A percentile compares a stretch with the other conserved stretches of the same genome.
Evolutionary conservation across 148 eudicot species (phyloP).

Genomic region (Salicornia ramosissima): DNA sequence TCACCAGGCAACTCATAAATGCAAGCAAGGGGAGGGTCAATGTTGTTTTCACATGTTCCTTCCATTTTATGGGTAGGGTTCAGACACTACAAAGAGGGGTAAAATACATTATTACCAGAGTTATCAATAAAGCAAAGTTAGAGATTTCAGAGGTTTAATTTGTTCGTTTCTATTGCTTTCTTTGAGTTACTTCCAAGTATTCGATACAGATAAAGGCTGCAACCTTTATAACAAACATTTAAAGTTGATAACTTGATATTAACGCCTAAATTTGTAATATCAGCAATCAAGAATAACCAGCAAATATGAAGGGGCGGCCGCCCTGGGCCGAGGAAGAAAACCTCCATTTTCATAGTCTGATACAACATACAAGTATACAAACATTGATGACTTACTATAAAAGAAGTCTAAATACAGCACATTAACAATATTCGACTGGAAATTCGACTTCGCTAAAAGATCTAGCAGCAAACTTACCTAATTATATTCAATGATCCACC

Average conservation of each 20-base stretch:
- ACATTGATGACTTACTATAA: too few relatives aligned
- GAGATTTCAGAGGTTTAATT: neutral
- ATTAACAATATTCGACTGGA: too few relatives aligned
- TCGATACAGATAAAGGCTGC: neutral
- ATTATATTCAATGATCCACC: too few relatives aligned
- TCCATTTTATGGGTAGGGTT: conserved; percentile 29
- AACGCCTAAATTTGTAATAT: neutral
- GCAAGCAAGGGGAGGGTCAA: conserved; percentile 26
- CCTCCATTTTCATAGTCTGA: too few relatives aligned
- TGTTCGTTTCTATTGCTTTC: too few relatives aligned
- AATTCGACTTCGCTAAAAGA: too few relatives aligned
- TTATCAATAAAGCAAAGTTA: neutral
- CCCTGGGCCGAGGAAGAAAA: too few relatives aligned
- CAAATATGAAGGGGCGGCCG: neutral
- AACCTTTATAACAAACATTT: neutral
- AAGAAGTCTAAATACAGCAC: too few relatives aligned
- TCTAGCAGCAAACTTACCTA: too few relatives aligned
- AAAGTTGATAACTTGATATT: neutral
- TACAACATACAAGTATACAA: too few relatives aligned
- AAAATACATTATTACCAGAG: neutral
- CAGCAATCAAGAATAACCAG: neutral
- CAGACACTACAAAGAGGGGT: neutral
- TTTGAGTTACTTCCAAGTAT: neutral
- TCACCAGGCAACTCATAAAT: conserved; percentile 65
- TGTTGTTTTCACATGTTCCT: conserved; percentile 23